Evolutionary conservation across 352 stramenopile genomes (phyloP).

Genomic region (Phytophthora aleatoria): DNA sequence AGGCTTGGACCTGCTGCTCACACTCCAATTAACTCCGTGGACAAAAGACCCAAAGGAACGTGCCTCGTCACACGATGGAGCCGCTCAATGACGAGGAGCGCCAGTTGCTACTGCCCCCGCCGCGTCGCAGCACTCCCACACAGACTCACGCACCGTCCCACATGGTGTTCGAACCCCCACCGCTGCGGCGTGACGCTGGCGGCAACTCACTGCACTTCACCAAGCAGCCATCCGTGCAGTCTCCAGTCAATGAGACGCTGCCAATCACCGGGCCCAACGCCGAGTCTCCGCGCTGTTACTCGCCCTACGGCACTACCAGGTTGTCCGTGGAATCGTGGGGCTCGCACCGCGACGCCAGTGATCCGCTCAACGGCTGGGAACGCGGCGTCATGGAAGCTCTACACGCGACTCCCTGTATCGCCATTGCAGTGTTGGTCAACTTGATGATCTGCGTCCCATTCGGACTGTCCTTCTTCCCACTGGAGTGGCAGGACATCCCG

Average conservation of each 20-base stretch:
- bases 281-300: slow-evolving; percentile 26
- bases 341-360: slow-evolving; percentile 8
- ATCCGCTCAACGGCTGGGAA: slow-evolving; percentile 35
- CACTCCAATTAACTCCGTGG: slow-evolving; percentile 16
- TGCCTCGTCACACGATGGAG: slow-evolving; percentile 23
- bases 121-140: slow-evolving; percentile 11
- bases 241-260: slow-evolving; percentile 24
- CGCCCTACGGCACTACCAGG: slow-evolving; percentile 22
- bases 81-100: slow-evolving; percentile 29
- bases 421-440: slow-evolving; percentile 81
- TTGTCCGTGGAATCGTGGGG: slow-evolving; percentile 25
- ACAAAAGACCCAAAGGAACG: background rate
- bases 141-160: slow-evolving; percentile 19
- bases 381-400: slow-evolving; percentile 31
- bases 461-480: slow-evolving; percentile 83
- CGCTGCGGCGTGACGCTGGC: slow-evolving; percentile 62
- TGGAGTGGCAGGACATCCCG: slow-evolving; percentile 77
- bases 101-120: slow-evolving; percentile 26
- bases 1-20: background rate
- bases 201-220: slow-evolving; percentile 58
- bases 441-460: slow-evolving; percentile 90
- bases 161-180: slow-evolving; percentile 76
- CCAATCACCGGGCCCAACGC: slow-evolving; percentile 24
- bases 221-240: slow-evolving; percentile 9
- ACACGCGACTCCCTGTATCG: slow-evolving; percentile 56